Base-by-base conservation (phyloP, 2,329 filamentous ascomycete genomes). In the Periglandula ipomoeae region DNA sequence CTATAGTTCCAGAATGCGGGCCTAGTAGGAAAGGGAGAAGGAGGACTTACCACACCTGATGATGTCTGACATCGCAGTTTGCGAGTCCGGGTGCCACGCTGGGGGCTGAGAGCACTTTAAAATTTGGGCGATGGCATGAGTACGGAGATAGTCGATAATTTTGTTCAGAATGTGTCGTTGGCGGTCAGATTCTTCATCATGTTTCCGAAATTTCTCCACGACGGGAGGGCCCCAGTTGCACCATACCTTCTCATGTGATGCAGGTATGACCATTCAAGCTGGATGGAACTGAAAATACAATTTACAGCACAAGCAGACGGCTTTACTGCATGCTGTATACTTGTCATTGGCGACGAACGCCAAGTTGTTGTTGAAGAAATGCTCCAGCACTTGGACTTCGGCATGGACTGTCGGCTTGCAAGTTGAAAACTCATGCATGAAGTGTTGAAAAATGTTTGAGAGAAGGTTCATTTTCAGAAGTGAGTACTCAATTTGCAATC, bases 291-390 rank as follows among this genome's bases (percentile, higher is more conserved):
- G 56, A 23, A 73, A 64, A 47, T 72, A 73, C 5, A 68, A 58
- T 27, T 61, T 56, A 53, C 72, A 77, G 49, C 69, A 72, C 47
- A 70, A 69, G 49, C 73, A 76, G 3, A 73, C 69, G 0, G 68
- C 65, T 55, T 76, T 76, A 55, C 71, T 76, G 53, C 69, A 73
- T 9, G 66, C 71, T 9, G 76, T 66, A 52, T 66, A 75, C 6
- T 58, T 55, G 50, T 75, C 71, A 8, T 58, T 50, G 4, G 56
- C 60, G 4, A 60, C 59, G 51, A 70, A 75, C 0, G 22, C 19
- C 4, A 67, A 52, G 1, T 53, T 38, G 1, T 53, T 54, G 11
- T 50, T 44, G 52, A 65, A 56, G 54, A 75, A 75, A 50, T 70
- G 60, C 35, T 76, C 69, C 2, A 75, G 57, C 1, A 73, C 56